A percentile compares a stretch with the other conserved stretches of the same genome.
Evolutionary conservation across 805 yeast species (phyloP).

Genomic region (Ogataea salicorniae): DNA sequence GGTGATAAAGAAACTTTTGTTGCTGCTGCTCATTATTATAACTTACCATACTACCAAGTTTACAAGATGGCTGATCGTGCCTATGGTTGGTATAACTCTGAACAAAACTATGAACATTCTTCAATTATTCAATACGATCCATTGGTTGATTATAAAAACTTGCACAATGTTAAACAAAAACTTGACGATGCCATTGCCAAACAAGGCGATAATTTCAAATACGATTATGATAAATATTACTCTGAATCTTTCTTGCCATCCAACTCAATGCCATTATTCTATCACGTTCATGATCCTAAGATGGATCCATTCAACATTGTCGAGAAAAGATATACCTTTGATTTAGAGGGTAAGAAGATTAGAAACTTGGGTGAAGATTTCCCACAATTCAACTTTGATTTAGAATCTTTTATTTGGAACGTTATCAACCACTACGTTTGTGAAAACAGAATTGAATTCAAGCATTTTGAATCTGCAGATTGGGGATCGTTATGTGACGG

Average conservation of each 20-base stretch:
- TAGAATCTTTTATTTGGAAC: constrained; percentile 31
- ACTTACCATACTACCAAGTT: constrained; percentile 49
- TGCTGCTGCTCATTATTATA: constrained; percentile 58
- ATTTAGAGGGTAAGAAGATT: constrained; percentile 25
- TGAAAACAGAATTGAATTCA: constrained; percentile 22
- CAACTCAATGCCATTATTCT: constrained; percentile 30
- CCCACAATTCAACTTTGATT: constrained; percentile 28
- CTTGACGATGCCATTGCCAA: constrained; percentile 20
- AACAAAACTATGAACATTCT: constrained; percentile 30
- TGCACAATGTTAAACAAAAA: constrained; percentile 20
- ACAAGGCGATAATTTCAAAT: constrained; percentile 22
- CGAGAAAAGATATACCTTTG: constrained; percentile 25
- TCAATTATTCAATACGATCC: constrained; percentile 34
- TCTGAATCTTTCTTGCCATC: constrained; percentile 23
- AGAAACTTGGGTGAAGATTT: constrained; percentile 33
- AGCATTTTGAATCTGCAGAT: constrained; percentile 18
- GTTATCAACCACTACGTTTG: constrained; percentile 31
- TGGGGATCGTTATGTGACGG: constrained; percentile 22
- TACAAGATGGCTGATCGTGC: constrained; percentile 34
- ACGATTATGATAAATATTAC: constrained; percentile 26
- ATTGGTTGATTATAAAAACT: constrained; percentile 23
- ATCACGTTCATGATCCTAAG: constrained; percentile 51
- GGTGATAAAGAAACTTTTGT: constrained; percentile 75
- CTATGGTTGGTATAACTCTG: constrained; percentile 29
- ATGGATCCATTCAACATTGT: constrained; percentile 44